Conservation (phyloP, 2,329 filamentous ascomycete species). For the Cladophialophora yegresii region DNA sequence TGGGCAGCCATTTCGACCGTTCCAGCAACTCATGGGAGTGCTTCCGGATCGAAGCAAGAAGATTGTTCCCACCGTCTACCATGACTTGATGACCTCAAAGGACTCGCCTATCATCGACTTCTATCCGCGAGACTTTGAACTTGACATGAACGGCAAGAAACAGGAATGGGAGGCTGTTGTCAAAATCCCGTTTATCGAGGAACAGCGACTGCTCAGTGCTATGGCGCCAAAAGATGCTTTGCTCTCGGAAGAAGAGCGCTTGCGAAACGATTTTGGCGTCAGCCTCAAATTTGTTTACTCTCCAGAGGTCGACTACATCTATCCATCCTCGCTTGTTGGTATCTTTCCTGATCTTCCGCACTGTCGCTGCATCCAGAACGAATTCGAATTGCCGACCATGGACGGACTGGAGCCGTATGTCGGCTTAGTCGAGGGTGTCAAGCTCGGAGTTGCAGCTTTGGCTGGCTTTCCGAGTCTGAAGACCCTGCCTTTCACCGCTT, state of each 20-base stretch:
- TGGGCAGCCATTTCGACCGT: slow-evolving; percentile 91
- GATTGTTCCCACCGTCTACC: slow-evolving; percentile 85
- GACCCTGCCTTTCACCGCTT: slow-evolving; percentile 78
- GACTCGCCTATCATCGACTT: slow-evolving; percentile 96
- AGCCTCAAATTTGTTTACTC: slow-evolving; percentile 91
- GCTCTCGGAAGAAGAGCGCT: slow-evolving; percentile 75
- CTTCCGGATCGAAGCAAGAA: slow-evolving; percentile 95
- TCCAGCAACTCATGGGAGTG: slow-evolving; percentile 97
- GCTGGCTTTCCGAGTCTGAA: slow-evolving; percentile 92
- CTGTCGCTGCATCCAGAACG: slow-evolving; percentile 92
- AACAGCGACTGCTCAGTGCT: slow-evolving; percentile 77
- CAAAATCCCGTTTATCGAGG: slow-evolving; percentile 98
- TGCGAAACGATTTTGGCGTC: slow-evolving; percentile 86
- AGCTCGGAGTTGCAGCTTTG: slow-evolving; percentile 78
- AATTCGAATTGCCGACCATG: slow-evolving; percentile 89
- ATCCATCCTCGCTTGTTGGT: slow-evolving; percentile 83
- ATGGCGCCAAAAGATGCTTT: slow-evolving; percentile 82
- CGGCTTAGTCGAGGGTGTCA: slow-evolving; percentile 79
- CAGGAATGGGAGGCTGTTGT: slow-evolving; percentile 99
- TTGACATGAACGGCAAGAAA: slow-evolving; percentile 99
- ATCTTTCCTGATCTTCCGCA: slow-evolving; percentile 85
- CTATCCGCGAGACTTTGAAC: slow-evolving; percentile 92
- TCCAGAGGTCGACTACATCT: slow-evolving; percentile 72
- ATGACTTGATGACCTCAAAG: slow-evolving; percentile 86
- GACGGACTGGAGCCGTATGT: slow-evolving; percentile 84